Base-by-base conservation (phyloP, 352 stramenopile species). In the Achlya hypogyna region DNA sequence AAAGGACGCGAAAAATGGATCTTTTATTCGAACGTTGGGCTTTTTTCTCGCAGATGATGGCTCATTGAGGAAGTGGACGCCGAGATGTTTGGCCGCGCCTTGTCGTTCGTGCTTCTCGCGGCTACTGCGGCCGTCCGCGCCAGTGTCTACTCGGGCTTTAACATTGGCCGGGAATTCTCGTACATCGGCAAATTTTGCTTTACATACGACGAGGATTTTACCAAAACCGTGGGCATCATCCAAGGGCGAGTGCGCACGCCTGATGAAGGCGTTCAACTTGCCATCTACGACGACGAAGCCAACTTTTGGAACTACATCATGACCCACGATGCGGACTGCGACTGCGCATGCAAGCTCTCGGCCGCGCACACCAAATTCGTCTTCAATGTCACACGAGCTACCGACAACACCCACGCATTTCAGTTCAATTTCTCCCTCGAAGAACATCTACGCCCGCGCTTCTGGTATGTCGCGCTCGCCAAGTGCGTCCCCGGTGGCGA, bases 181-280 rank as follows among this genome's bases (percentile, higher is more conserved):
- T 90, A 84, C 70, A 73, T 90, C 34, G 82, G 81, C 75, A 90
- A 90, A 72, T 93, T 91, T 72, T 91, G 82, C 73, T 93, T 89
- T 76, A 58, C 40, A 12, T 67, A 25, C 23, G 60, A 67, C 38
- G 28, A 49, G 27, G 32, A 67, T 45, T 60, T 59, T 35, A 54
- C 38, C n/a, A 31, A 58, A 1, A 79, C 76, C 16, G 22, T 63
- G 47, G 49, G 89, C 77, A 74, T 45, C 51, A 88, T 93, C 53
- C 69, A 71, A 9, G 79, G 81, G 10, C 74, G 85, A 31, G 78
- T 91, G 35, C 69, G 90, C 58, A 89, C 79, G 18, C 76, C 88
- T 38, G 74, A 84, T 27, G 65, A 75, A 14, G 81, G 76, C 35
- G 53, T 93, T 27, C 76, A 89, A 68, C 72, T 93, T 25, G 82